Base-by-base conservation (phyloP, 768 basidiomycete genomes). In the Holtermanniella nyarrowii region DNA sequence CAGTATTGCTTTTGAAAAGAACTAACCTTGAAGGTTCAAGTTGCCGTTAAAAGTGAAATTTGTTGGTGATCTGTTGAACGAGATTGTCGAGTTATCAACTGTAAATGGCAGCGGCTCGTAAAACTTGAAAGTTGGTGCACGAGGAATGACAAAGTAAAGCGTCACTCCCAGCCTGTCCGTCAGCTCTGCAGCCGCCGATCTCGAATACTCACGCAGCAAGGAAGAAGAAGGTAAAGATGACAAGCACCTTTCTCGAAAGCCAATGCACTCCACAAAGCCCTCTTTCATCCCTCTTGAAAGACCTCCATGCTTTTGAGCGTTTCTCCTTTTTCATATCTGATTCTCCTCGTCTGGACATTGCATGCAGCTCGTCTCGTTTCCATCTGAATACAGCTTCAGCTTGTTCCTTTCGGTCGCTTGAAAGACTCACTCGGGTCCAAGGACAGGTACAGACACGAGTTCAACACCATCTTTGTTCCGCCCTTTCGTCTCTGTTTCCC, bases 41-140 rank as follows among this genome's bases (percentile, higher is more conserved):
- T 77, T 76, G 0, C 82, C 86, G 2, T 85, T 79, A 77, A 96
- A 96, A 27, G 84, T 80, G 72, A 93, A 96, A 72, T 93, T 93
- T 49, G 90, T 82, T 0, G 88, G 89, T 1, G 76, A 70, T 52
- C 86, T 80, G 27, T 78, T 82, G 74, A 96, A 93, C 14, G 24
- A 80, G 77, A 63, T 52, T 4, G 70, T 69, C 23, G 59, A 53
- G 18, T 65, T 65, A 27, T 79, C 57, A n/a, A 66, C 67, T 5
- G 52, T 78, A 44, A 90, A 77, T 1, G 88, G 86, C 4, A 72
- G 69, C 10, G 69, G 57, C 14, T 72, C 72, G 60, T 82, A 80
- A 65, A 90, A 81, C 2, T 77, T 71, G 60, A 89, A 82, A 26
- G 68, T 65, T 0, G 90, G 89, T 3, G 86, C 86, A 47, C 90